Evolutionary conservation across 225 moss, liverwort and hornwort genomes (phyloP), one percentile per base, ranked within the genome.

Genomic region (Physcomitrium patens): DNA sequence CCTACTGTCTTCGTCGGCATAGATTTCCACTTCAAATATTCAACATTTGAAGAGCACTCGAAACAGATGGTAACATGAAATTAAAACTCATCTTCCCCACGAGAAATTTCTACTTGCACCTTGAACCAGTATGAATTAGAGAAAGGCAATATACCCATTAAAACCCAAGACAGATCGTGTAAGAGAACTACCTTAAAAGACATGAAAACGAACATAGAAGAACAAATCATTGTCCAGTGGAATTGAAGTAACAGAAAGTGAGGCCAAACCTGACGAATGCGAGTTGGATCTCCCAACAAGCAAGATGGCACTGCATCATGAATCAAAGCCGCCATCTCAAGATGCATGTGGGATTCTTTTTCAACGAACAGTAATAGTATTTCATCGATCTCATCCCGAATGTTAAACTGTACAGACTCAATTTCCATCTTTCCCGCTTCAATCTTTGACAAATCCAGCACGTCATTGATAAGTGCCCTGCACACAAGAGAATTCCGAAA

Each of bases 371-470:
- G 55, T 19, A 84, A 86, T 10, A 93, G 66, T n/a, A 93, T 86
- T 66, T 91, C 84, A 60, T 93, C 91, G 72, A 93, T 46, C 74
- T 91, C 91, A 41, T 76, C 73, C 44, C 87, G 79, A 59, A 93
- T 74, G 69, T 93, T 86, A 20, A 93, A 89, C n/a, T 85, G 75
- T 57, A 93, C 83, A 20, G 85, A 73, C 71, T 93, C 93, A 23
- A 93, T 77, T 78, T 93, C 93, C 93, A 93, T 91, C 68, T 85
- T 91, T 61, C 91, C 93, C 9, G 91, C 93, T 80, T 93, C 93
- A 37, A 93, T 91, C 79, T 93, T 93, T 31, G 93, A 93, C 62
- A 93, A 72, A 72, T 93, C 91, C 43, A 93, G 84, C 69, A 93
- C 93, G 43, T 93, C 89, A 69, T 86, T 93, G 71, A 93, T 93